These are phyloP conservation scores for Chaetomium fimeti DNA, from an alignment of 495 filamentous ascomycete species.

Conservation along the genomic window DNA sequence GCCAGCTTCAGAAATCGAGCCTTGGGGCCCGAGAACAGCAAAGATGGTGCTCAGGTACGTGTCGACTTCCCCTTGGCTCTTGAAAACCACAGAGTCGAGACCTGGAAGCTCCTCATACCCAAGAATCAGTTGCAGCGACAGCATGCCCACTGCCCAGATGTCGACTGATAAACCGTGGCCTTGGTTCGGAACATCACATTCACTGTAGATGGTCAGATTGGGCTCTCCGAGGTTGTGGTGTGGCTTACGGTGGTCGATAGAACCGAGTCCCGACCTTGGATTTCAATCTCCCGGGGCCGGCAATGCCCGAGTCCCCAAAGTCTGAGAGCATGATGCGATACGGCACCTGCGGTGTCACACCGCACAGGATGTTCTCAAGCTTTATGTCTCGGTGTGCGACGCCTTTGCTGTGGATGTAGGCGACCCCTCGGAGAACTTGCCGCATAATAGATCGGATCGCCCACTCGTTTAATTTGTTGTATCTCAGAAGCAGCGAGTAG, in stretches of 20 bases:
- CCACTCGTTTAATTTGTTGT: slow-evolving; percentile 57
- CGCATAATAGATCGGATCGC: slow-evolving; percentile 80
- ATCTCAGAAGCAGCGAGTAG: slow-evolving; percentile 51
- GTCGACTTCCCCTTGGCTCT: slow-evolving; percentile 21
- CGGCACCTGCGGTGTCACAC: slow-evolving; percentile 55
- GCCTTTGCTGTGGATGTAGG: slow-evolving; percentile 75
- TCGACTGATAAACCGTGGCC: slow-evolving; percentile 33
- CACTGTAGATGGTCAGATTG: slow-evolving; percentile 19
- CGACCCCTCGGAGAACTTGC: slow-evolving; percentile 73
- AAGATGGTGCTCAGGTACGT: slow-evolving; percentile 43
- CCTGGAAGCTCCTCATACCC: slow-evolving; percentile 24
- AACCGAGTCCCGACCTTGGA: slow-evolving; percentile 63
- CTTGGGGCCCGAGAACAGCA: slow-evolving; percentile 62
- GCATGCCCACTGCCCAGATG: slow-evolving; percentile 54
- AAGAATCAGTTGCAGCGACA: slow-evolving; percentile 29
- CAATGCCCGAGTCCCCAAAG: slow-evolving; percentile 62
- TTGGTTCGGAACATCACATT: slow-evolving; percentile 24
- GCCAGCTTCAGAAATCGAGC: slow-evolving; percentile 64
- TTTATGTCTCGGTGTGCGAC: slow-evolving; percentile 93
- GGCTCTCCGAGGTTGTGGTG: background rate
- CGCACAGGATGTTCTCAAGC: slow-evolving; percentile 84
- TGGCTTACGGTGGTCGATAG: slow-evolving; percentile 70
- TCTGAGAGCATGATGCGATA: slow-evolving; percentile 68
- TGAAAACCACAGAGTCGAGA: slow-evolving; percentile 15
- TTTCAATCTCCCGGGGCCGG: slow-evolving; percentile 52